Base-by-base conservation (phyloP, 2,329 filamentous ascomycete species). In the Gaeumannomyces tritici region DNA sequence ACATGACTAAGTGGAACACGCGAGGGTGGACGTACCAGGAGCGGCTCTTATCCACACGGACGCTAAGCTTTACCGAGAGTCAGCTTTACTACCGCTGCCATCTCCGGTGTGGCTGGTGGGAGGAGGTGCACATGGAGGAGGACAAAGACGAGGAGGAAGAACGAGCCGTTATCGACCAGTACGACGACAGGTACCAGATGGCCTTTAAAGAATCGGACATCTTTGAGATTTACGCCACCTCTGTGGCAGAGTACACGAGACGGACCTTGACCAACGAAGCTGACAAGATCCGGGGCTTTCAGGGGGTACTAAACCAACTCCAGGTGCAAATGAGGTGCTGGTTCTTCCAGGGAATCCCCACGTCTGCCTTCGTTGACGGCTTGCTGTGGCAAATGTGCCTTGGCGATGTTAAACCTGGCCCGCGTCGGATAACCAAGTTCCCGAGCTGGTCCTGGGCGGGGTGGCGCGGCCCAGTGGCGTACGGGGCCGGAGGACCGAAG, bases 371-470 rank as follows among this genome's bases (percentile, higher is more conserved):
- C 51, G 62, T 60, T 21, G 60, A 51, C 13, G 62, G 56, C 9
- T 60, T 63, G 29, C 62, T 63, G 24, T 63, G 60, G 60, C 47
- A 26, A 28, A 55, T 55, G 12, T 3, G 29, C 29, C 29, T 11
- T 5, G 29, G 29, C 29, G 29, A 31, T 31, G 7, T 6, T 31
- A 31, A 31, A 31, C 7, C 29, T 31, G 61, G 11, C 24, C 55
- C 55, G n/a, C 27, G 12, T 24, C 21, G n/a, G 29, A 55, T 24
- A 57, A 60, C 57, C 62, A 31, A 51, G 15, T 63, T 63, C 42
- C 62, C 62, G 26, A 62, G 60, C 27, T 63, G 62, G 62, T 62
- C 62, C 29, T 63, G 62, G 62, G 62, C 62, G 24, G 62, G 62
- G 21, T 63, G 62, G 62, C 57, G 42, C 5, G 62, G 62, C 18